phyloP scores from a whole-genome alignment of 2,329 filamentous ascomycete genomes.

The Aspergillus sp. region DNA sequence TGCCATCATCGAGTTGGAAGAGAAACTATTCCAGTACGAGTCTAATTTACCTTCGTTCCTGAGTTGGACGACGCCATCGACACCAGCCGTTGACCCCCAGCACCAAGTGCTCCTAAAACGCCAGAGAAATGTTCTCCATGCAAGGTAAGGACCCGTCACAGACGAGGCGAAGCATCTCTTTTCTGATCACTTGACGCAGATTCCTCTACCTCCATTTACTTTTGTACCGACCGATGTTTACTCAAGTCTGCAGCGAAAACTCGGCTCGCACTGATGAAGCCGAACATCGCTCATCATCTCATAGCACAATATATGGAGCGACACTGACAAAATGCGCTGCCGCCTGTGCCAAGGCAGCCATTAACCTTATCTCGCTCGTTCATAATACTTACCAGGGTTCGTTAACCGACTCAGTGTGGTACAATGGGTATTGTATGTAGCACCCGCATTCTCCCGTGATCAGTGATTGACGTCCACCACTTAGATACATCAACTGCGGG shows the following conservation, averaged over 20 bases:
- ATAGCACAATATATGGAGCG: conserved; percentile 21
- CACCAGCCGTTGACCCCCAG: background rate
- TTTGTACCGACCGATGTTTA: conserved; percentile 35
- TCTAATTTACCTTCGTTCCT: conserved; percentile 21
- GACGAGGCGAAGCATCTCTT: background rate
- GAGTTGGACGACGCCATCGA: conserved; percentile 18
- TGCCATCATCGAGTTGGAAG: conserved; percentile 27
- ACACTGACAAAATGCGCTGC: conserved; percentile 29
- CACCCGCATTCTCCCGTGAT: background rate
- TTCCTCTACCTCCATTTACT: conserved; percentile 33
- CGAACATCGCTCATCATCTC: conserved; percentile 5
- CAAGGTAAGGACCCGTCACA: conserved; percentile 17
- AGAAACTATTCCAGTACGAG: conserved; percentile 23
- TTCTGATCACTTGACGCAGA: conserved; percentile 12
- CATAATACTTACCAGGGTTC: conserved; percentile 26
- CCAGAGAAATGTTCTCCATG: conserved; percentile 29
- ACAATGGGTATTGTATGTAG: conserved; percentile 38
- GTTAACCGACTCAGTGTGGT: conserved; percentile 36
- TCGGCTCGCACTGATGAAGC: background rate
- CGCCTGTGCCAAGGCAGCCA: conserved; percentile 28
- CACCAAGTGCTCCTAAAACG: conserved; percentile 15
- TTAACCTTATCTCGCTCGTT: conserved; percentile 29
- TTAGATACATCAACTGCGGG: conserved; percentile 30
- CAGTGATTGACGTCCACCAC: background rate
- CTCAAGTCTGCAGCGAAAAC: conserved; percentile 27